Conservation (phyloP, 148 eudicot species). For the Fagopyrum tataricum region DNA sequence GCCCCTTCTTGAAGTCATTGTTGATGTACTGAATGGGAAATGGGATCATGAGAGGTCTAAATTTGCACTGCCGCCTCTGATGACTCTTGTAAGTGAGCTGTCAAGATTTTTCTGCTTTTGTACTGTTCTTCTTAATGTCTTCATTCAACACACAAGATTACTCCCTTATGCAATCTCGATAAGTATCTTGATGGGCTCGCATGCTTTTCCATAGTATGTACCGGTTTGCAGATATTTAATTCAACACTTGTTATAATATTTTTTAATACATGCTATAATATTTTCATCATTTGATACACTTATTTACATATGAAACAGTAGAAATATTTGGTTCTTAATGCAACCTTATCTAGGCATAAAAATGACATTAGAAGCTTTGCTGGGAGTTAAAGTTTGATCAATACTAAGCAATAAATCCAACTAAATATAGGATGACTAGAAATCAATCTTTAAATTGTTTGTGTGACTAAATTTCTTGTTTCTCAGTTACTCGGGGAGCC, state of each 20-base stretch:
- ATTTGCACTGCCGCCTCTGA: conserved; percentile 74
- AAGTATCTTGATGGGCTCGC: not conserved
- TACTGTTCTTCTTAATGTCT: not conserved
- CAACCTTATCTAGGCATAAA: not conserved
- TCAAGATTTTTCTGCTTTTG: not conserved
- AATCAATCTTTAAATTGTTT: not conserved
- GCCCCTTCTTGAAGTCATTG: conserved; percentile 52
- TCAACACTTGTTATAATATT: conserved; percentile 1
- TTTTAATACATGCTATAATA: not conserved
- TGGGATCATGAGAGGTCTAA: conserved; percentile 93
- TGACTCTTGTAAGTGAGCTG: conserved; percentile 69
- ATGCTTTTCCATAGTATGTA: not conserved
- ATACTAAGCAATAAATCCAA: not conserved
- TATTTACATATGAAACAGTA: not conserved
- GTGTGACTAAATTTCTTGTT: not conserved
- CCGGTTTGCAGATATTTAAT: not conserved
- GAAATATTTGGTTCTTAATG: not conserved
- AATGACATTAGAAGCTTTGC: not conserved
- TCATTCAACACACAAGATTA: not conserved
- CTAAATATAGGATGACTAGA: not conserved
- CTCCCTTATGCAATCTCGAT: not conserved
- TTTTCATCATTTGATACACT: not conserved
- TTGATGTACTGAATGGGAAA: conserved; percentile 57
- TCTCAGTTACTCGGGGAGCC: conserved; percentile 94
- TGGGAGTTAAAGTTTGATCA: not conserved